A percentile compares a stretch with the other conserved stretches of the same genome.
These are phyloP conservation scores for Elaphomyces granulatus DNA, from an alignment of 495 filamentous ascomycete species.

Conservation along the genomic window DNA sequence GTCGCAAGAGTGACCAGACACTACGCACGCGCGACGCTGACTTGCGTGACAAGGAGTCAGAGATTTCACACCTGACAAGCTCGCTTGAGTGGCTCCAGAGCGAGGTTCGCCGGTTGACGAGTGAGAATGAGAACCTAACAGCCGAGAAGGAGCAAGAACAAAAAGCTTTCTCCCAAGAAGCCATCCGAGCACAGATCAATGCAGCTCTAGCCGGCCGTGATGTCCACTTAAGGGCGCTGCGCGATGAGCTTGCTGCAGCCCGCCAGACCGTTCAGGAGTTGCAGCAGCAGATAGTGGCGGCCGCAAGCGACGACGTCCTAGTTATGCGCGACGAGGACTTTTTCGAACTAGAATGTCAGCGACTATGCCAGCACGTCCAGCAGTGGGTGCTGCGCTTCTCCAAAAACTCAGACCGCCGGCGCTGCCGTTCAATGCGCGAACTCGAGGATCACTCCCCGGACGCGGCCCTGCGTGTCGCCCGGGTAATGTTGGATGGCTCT, in stretches of 20 bases:
- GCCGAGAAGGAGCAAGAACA: constrained; percentile 54
- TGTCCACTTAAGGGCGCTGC: constrained; percentile 59
- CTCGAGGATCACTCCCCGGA: constrained; percentile 59
- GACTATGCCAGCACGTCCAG: constrained; percentile 84
- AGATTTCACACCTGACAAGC: constrained; percentile 65
- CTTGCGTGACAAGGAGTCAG: constrained; percentile 48
- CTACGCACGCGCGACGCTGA: constrained; percentile 41
- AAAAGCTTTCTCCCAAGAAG: constrained; percentile 48
- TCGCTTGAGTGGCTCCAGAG: constrained; percentile 65
- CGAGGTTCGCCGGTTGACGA: constrained; percentile 57
- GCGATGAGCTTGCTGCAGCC: constrained; percentile 59
- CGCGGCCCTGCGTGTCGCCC: constrained; percentile 81
- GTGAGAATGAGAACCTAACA: constrained; percentile 58
- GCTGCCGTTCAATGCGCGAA: constrained; percentile 66
- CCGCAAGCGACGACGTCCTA: constrained; percentile 59
- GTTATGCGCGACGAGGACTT: constrained; percentile 77
- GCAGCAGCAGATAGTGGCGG: constrained; percentile 66
- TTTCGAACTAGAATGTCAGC: constrained; percentile 86
- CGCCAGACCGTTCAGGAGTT: constrained; percentile 66
- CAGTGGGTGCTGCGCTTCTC: constrained; percentile 95
- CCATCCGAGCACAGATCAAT: constrained; percentile 43
- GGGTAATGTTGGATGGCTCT: constrained; percentile 81
- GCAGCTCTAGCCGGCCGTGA: constrained; percentile 56
- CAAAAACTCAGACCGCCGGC: constrained; percentile 80
- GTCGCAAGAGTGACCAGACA: constrained; percentile 39